Conservation (phyloP, 495 filamentous ascomycete genomes). For the Rusavskia elegans region DNA sequence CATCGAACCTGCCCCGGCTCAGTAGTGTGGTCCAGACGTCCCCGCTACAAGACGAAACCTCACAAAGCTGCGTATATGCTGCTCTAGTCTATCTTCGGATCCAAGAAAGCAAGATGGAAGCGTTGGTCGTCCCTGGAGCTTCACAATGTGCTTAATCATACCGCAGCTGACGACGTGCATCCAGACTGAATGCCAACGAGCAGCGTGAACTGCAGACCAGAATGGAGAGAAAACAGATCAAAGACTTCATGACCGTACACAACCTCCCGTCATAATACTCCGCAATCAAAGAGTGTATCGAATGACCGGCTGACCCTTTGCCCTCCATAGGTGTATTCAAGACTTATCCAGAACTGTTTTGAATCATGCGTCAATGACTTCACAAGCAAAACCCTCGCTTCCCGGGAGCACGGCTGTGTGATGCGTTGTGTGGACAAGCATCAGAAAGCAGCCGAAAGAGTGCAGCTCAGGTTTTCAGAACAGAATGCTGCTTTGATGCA, state of each 20-base stretch:
- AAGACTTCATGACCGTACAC: slow-evolving; percentile 85
- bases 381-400: slow-evolving; percentile 81
- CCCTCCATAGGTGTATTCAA: slow-evolving; percentile 71
- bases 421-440: slow-evolving; percentile 91
- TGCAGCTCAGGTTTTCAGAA: slow-evolving; percentile 88
- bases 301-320: not conserved
- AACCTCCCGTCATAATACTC: not conserved
- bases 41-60: too few species aligned
- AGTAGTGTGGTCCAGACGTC: too few species aligned
- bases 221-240: slow-evolving; percentile 94
- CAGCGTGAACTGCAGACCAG: slow-evolving; percentile 80
- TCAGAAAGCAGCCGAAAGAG: slow-evolving; percentile 68
- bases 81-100: not conserved
- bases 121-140: not conserved
- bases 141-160: not conserved
- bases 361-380: slow-evolving; percentile 96
- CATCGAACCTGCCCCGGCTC: too few species aligned
- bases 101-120: not conserved
- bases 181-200: slow-evolving; percentile 57
- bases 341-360: slow-evolving; percentile 90
- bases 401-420: slow-evolving; percentile 77
- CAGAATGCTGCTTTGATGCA: slow-evolving; percentile 80
- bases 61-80: too few species aligned
- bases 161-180: not conserved
- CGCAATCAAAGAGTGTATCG: not conserved